Evolutionary conservation across 2,329 filamentous ascomycete genomes (phyloP), one percentile per base, ranked within the genome.

Genomic region (Podosphaera leucotricha): DNA sequence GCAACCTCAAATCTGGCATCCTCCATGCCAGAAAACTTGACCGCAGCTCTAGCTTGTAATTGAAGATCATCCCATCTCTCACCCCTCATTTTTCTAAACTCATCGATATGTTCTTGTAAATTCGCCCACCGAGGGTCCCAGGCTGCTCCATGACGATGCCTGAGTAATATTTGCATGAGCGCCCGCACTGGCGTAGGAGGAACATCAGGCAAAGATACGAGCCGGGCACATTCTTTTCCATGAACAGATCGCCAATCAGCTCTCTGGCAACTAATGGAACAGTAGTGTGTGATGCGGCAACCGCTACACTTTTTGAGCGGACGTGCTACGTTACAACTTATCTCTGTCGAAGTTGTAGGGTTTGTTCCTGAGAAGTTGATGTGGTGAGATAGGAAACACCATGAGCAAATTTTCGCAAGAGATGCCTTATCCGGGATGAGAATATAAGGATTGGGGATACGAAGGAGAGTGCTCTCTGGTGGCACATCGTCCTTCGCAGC

Each of bases 271-370:
- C 54, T 49, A 6, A 59, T 45, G 43, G 62, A 61, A 59, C 73
- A 77, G 61, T 77, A 77, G 21, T 60, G 63, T 2, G 64, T 63
- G 1, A 65, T 61, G 22, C 61, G 64, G 59, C 73, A 77, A 41
- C 62, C 66, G 0, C 66, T 65, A 57, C 73, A 77, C 44, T 43
- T 53, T 51, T 18, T 55, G 38, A 15, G 41, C 22, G 11, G 44
- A 42, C 3, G 19, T 39, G 13, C 28, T 8, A 35, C 16, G n/a
- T 8, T 41, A 26, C 37, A n/a, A 16, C 21, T 33, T 15, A 21
- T 36, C 24, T 28, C 11, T 6, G 24, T 11, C 6, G 24, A 28
- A 11, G 24, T 28, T 11, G 24, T 6, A 6, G 36, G n/a, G n/a
- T 8, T 38, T 7, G 6, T 38, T 38, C 19, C n/a, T n/a, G n/a